Percentiles rank a stretch among this genome's conserved stretches.
phyloP scores from a whole-genome alignment of 2,329 filamentous ascomycete genomes.

The Fusarium mangiferae region DNA sequence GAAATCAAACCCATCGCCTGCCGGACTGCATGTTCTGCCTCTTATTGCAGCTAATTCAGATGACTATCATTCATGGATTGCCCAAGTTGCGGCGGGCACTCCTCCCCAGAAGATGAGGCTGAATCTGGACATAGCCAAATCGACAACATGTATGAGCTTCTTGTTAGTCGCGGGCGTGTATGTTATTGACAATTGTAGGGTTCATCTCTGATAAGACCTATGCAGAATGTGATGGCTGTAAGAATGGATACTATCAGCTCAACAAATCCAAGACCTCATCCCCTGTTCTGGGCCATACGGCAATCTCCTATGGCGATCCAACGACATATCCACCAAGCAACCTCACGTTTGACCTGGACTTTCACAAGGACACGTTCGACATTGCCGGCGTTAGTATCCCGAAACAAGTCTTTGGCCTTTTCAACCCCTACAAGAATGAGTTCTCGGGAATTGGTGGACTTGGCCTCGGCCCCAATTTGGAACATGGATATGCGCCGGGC shows the following conservation, averaged over 20 bases:
- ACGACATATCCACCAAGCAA: background rate
- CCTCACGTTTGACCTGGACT: fast-evolving
- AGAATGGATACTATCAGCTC: background rate
- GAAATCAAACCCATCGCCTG: background rate
- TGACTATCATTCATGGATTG: background rate
- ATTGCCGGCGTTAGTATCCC: background rate
- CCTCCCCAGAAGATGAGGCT: background rate
- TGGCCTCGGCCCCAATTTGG: fast-evolving
- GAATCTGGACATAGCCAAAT: background rate
- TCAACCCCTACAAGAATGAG: background rate
- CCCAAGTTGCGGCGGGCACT: background rate
- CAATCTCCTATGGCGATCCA: background rate
- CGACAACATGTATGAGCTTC: background rate
- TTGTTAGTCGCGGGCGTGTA: fast-evolving
- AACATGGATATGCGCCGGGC: background rate
- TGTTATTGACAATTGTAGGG: background rate
- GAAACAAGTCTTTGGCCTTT: background rate
- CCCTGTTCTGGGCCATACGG: fast-evolving
- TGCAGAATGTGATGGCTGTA: background rate
- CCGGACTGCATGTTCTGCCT: background rate
- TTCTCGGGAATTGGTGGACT: background rate
- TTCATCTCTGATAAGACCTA: background rate
- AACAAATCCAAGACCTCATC: background rate
- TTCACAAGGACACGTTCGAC: fast-evolving
- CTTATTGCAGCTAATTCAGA: fast-evolving